Evolutionary conservation across 441 rosid genomes (phyloP).

Genomic region (Pelargonium myrrhifolium): DNA sequence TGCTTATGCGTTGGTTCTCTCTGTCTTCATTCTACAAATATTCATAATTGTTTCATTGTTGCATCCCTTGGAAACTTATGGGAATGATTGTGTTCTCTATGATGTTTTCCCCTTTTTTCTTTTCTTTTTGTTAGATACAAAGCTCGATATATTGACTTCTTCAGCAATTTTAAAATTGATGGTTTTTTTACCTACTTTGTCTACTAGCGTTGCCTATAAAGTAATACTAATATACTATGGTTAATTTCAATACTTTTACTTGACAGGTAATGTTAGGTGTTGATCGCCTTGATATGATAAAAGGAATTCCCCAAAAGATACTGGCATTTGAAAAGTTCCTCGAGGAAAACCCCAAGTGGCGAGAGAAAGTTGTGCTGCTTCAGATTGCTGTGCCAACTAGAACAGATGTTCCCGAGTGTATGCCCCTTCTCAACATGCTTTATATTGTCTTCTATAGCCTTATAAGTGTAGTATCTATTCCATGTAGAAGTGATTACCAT

Average conservation of each 20-base stretch:
- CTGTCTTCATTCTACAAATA: no score
- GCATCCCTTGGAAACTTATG: no score
- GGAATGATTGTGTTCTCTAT: no score
- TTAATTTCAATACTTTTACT: conserved; percentile 10
- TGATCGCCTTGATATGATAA: conserved; percentile 98
- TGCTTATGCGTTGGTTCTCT: no score
- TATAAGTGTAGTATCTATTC: not conserved
- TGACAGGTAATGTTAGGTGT: conserved; percentile 95
- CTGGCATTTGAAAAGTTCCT: conserved; percentile 98
- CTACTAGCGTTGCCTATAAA: not conserved
- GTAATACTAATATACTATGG: no score
- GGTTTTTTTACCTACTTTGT: not conserved
- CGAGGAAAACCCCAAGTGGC: conserved; percentile 88
- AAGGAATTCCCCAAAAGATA: conserved; percentile 98
- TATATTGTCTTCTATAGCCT: conserved; percentile 9
- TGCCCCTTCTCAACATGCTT: conserved; percentile 25
- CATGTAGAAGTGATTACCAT: not conserved
- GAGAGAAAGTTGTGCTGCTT: conserved; percentile 89
- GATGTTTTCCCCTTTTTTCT: not conserved
- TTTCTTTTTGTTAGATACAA: not conserved
- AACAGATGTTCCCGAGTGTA: conserved; percentile 99
- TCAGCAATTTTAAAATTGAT: not conserved
- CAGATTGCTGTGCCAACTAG: conserved; percentile 99
- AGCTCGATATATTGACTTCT: no score
- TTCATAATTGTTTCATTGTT: no score